Evolutionary conservation across 2,329 filamentous ascomycete genomes (phyloP).

Genomic region (Alternaria ventricosa): DNA sequence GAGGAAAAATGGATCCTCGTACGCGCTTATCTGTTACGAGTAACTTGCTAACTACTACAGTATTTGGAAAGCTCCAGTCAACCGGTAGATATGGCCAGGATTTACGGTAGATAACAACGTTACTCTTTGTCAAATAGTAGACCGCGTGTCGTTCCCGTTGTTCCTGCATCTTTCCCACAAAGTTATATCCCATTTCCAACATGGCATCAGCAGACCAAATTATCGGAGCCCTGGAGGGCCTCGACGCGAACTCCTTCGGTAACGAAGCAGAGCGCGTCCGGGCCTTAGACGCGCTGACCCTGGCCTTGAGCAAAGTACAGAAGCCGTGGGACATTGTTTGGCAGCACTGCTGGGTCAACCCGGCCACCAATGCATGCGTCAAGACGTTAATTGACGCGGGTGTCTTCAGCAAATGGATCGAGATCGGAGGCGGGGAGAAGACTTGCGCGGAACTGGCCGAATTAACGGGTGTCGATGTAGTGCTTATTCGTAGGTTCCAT

Average conservation of each 20-base stretch:
- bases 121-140: not conserved
- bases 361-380: slow-evolving; percentile 9
- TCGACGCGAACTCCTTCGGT: slow-evolving; percentile 6
- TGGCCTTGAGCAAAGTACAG: slow-evolving; percentile 6
- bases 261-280: slow-evolving; percentile 8
- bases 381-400: slow-evolving; percentile 9
- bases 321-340: slow-evolving; percentile 10
- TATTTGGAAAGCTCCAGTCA: not conserved
- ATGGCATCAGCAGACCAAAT: slow-evolving; percentile 8
- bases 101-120: not conserved
- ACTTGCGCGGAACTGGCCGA: slow-evolving; percentile 4
- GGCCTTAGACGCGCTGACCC: slow-evolving; percentile 4
- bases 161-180: slow-evolving; percentile 2
- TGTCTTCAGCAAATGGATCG: slow-evolving; percentile 9
- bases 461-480: not conserved
- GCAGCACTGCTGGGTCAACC: slow-evolving; percentile 8
- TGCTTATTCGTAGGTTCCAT: not conserved
- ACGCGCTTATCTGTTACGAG: not conserved
- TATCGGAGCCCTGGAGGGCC: slow-evolving; percentile 3
- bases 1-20: not conserved
- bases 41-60: not conserved
- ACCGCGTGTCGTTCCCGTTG: not conserved
- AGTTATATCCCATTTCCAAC: slow-evolving; percentile 4
- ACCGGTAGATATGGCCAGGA: not conserved
- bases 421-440: slow-evolving; percentile 3